phyloP scores from a whole-genome alignment of 2,329 filamentous ascomycete species.

The Madurella fahalii region DNA sequence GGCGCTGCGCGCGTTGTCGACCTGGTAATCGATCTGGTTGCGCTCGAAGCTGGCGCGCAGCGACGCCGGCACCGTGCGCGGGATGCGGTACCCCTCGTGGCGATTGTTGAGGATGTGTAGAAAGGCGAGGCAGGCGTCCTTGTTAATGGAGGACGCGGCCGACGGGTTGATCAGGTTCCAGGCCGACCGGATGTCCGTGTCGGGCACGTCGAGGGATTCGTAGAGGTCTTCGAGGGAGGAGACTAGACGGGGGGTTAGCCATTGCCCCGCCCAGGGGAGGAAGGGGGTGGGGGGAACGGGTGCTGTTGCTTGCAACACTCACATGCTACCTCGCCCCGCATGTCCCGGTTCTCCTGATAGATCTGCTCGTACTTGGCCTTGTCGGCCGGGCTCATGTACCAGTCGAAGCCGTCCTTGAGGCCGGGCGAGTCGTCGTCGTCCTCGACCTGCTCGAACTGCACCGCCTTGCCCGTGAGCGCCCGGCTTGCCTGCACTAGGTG shows the following conservation, averaged over 20 bases:
- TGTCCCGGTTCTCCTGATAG: constrained; percentile 86
- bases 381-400: constrained; percentile 95
- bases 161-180: constrained; percentile 98
- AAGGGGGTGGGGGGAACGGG: too few relatives aligned
- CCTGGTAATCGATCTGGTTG: constrained; percentile 93
- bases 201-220: constrained; percentile 68
- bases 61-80: constrained; percentile 85
- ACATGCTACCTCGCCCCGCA: constrained; percentile 80
- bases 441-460: constrained; percentile 80
- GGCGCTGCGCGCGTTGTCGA: constrained; percentile 68
- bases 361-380: constrained; percentile 96
- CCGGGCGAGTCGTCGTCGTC: constrained; percentile 71
- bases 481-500: constrained; percentile 81
- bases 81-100: constrained; percentile 92
- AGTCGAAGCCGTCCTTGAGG: constrained; percentile 95
- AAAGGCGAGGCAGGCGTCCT: constrained; percentile 91
- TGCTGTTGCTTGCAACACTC: constrained; percentile 29
- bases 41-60: constrained; percentile 88
- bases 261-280: not conserved
- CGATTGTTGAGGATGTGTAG: constrained; percentile 94
- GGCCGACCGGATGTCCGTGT: constrained; percentile 79
- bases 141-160: constrained; percentile 76
- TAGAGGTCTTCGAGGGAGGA: constrained; percentile 78
- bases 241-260: constrained; percentile 47
- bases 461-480: constrained; percentile 72